Evolutionary conservation across 2,329 filamentous ascomycete genomes (phyloP), one percentile per base, ranked within the genome.

Genomic region (Colletotrichum limetticola): DNA sequence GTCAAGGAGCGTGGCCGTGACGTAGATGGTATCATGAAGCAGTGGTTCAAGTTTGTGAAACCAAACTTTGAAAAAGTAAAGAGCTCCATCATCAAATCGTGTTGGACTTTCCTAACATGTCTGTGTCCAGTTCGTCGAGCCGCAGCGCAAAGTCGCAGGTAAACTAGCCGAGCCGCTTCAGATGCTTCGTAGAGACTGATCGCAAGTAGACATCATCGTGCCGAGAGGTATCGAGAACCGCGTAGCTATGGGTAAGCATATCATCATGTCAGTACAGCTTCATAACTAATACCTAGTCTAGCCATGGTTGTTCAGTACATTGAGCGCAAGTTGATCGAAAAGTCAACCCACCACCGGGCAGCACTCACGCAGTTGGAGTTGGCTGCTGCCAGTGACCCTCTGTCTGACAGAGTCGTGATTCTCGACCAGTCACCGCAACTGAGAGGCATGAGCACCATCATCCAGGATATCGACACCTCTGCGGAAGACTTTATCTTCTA

Each of bases 401-500:
- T 98, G 6, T 95, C 94, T 1, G 82, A 90, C 1, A 94, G 93
- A 76, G 93, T 97, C 46, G 86, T 93, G 5, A 82, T 97, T 19
- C 85, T 98, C 69, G 87, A 92, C 56, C 89, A 94, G 74, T 97
- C 94, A 1, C 89, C 92, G 9, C 97, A 99, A 82, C 87, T 98
- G 67, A 88, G 88, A 69, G 95, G 92, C 59, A 98, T 99, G 90
- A 95, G 94, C 80, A 98, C 95, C 0, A 93, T 98, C 69, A 90
- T 99, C 53, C 93, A 97, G 79, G 90, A 97, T 77, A 92, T 94
- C 22, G 89, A 91, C 60, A 96, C 95, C 0, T 86, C 89, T 7
- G 89, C 94, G 55, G 96, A 98, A 80, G 95, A 98, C 77, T 98
- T 98, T 80, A 94, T 98, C 74, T 98, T 98, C 83, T 98, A 98